Percentiles rank a stretch among this genome's conserved stretches.
Evolutionary conservation across 2,329 filamentous ascomycete genomes (phyloP).

Genomic region (Ampelomyces quisqualis): DNA sequence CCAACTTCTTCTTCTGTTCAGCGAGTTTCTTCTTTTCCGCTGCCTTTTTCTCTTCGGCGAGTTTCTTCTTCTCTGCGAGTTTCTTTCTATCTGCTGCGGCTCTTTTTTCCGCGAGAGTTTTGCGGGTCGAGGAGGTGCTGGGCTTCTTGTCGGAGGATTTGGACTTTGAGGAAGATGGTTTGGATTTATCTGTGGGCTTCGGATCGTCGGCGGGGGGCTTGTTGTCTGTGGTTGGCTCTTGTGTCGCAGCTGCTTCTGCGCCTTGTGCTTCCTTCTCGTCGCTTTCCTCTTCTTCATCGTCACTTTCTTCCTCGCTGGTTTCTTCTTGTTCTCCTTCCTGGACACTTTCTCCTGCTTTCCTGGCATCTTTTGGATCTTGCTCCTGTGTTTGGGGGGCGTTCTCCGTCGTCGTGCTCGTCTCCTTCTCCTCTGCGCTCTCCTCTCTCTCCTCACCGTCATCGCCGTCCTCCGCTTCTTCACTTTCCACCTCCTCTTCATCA

Average conservation of each 20-base stretch:
- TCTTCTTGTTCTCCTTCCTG: slow-evolving; percentile 25
- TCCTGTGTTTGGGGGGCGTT: slow-evolving; percentile 3
- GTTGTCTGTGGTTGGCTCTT: background rate
- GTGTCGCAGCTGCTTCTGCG: background rate
- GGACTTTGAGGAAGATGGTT: background rate
- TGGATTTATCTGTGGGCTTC: slow-evolving; percentile 1
- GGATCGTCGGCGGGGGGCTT: background rate
- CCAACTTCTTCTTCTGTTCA: slow-evolving; percentile 2
- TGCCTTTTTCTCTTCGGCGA: slow-evolving; percentile 12
- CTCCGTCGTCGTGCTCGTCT: slow-evolving; percentile 1
- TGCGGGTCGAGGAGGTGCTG: background rate
- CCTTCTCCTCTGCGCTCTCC: slow-evolving; percentile 8
- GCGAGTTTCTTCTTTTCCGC: slow-evolving; percentile 7
- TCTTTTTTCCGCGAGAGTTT: slow-evolving; percentile 8
- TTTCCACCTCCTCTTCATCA: slow-evolving; percentile 7
- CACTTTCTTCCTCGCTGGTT: slow-evolving; percentile 5
- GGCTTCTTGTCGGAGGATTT: slow-evolving; percentile 1
- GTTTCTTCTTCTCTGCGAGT: slow-evolving; percentile 11
- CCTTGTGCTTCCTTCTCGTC: slow-evolving; percentile 3
- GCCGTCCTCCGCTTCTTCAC: slow-evolving; percentile 7
- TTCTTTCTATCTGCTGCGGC: slow-evolving; percentile 9
- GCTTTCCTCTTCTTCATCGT: background rate
- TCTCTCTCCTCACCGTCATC: slow-evolving; percentile 15
- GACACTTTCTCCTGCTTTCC: slow-evolving; percentile 39
- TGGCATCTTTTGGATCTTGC: slow-evolving; percentile 14